These are phyloP conservation scores for Helianthus tuberosus DNA, from an alignment of 129 eudicot genomes.

Conservation along the genomic window DNA sequence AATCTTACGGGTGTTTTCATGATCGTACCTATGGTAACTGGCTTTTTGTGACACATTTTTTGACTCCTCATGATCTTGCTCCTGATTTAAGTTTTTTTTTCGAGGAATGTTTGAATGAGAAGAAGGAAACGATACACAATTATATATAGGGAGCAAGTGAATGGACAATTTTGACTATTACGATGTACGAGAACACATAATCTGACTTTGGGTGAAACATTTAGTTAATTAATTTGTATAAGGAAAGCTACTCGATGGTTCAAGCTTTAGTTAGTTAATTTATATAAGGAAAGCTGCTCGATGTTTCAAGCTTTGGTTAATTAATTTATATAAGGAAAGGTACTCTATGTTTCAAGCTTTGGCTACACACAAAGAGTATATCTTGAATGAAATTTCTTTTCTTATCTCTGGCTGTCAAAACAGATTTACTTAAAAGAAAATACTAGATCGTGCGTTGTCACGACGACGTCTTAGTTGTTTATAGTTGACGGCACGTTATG, in stretches of 20 bases:
- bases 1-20: slow-evolving; percentile 10
- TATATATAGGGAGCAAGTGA: neutral
- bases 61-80: slow-evolving; percentile 10
- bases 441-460: too few relatives aligned
- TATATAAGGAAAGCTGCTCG: neutral
- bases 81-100: neutral
- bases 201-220: neutral
- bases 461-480: too few relatives aligned
- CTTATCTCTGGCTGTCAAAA: too few relatives aligned
- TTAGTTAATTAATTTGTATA: neutral
- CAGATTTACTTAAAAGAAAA: too few relatives aligned
- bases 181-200: neutral
- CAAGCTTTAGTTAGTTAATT: neutral
- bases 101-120: neutral
- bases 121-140: neutral
- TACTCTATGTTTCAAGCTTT: neutral
- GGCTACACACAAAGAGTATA: too few relatives aligned
- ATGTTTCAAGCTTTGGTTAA: neutral
- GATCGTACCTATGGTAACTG: neutral
- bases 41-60: neutral
- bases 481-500: too few relatives aligned
- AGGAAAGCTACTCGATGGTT: neutral
- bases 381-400: too few relatives aligned
- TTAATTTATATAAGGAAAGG: neutral
- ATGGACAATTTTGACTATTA: neutral